These are phyloP conservation scores for Cercospora sp. DNA, from an alignment of 2,329 filamentous ascomycete genomes.

Conservation along the genomic window DNA sequence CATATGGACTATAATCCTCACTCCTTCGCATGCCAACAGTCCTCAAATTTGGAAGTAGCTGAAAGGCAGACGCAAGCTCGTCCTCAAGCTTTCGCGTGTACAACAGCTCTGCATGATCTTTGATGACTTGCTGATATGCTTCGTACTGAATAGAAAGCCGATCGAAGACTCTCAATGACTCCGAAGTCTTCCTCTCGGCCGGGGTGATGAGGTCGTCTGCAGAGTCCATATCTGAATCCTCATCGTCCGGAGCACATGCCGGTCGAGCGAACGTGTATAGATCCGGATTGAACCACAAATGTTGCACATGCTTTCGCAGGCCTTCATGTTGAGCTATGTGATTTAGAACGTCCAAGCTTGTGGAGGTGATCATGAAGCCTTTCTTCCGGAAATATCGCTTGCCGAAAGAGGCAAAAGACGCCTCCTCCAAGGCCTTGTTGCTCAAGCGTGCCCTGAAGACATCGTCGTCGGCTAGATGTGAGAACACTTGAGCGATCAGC, in stretches of 20 bases:
- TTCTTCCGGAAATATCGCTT: slow-evolving; percentile 38
- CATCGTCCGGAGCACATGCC: slow-evolving; percentile 25
- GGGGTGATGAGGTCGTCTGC: slow-evolving; percentile 20
- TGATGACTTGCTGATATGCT: slow-evolving; percentile 27
- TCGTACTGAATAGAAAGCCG: slow-evolving; percentile 21
- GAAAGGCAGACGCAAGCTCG: slow-evolving; percentile 24
- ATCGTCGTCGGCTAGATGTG: slow-evolving; percentile 26
- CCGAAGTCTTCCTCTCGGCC: slow-evolving; percentile 7
- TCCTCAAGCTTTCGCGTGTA: slow-evolving; percentile 19
- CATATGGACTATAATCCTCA: slow-evolving; percentile 34
- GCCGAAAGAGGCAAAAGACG: slow-evolving; percentile 32
- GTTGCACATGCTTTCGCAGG: slow-evolving; percentile 33
- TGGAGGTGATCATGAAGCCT: slow-evolving; percentile 35
- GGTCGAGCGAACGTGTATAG: slow-evolving; percentile 29
- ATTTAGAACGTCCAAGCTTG: slow-evolving; percentile 29
- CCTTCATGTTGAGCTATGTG: slow-evolving; percentile 29
- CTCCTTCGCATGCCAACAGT: slow-evolving; percentile 38
- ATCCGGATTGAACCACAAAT: slow-evolving; percentile 40
- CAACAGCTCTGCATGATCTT: slow-evolving; percentile 29
- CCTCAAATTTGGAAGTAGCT: slow-evolving; percentile 31
- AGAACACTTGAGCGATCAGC: slow-evolving; percentile 31
- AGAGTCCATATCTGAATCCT: slow-evolving; percentile 24
- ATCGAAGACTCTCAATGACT: slow-evolving; percentile 15
- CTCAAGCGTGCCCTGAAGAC: slow-evolving; percentile 29
- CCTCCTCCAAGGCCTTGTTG: slow-evolving; percentile 28